Evolutionary conservation across 2,329 filamentous ascomycete species (phyloP), one percentile per base, ranked within the genome.

Genomic region (Ascochyta fabae): DNA sequence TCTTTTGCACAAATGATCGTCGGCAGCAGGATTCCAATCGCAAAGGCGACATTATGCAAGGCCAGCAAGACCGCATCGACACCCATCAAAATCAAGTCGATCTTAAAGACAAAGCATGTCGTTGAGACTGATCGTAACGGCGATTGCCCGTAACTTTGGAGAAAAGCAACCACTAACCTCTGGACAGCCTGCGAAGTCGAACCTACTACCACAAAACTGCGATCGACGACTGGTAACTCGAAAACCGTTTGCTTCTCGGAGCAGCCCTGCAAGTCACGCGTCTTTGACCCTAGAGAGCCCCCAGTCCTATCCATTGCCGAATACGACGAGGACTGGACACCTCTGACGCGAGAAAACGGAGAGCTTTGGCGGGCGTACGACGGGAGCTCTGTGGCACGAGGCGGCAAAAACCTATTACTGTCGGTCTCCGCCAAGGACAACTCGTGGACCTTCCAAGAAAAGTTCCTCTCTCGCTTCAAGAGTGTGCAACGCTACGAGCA

Each of bases 401-500:
- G 29, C 29, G 29, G 29, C 29, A 15, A 33, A 15, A 15, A 15
- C 13, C 8, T 33, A 10, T 33, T 33, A 4, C 6, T 33, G 29
- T 12, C 29, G 12, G 29, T 33, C 9, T 33, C 29, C 12, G 29
- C 29, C 12, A 12, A 12, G 29, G 10, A 15, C 10, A 33, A 15
- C 4, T 12, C 29, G 10, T 33, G 29, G 29, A 33, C 4, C 4
- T 6, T 33, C 13, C 29, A 33, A 33, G 13, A 15, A 7, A 33
- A 12, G 10, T 33, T 61, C 16, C 39, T 58, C 10, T 19, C 35
- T 13, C 58, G 61, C 27, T 60, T 52, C 49, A 58, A 52, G 27
- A 48, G 56, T 29, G 56, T 64, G 15, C 59, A 56, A 29, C 29
- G 48, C 9, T 57, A 57, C 38, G 59, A 61, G 35, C 26, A 38